Base-by-base conservation (phyloP, 257 asterid species). In the Scutellaria minor region DNA sequence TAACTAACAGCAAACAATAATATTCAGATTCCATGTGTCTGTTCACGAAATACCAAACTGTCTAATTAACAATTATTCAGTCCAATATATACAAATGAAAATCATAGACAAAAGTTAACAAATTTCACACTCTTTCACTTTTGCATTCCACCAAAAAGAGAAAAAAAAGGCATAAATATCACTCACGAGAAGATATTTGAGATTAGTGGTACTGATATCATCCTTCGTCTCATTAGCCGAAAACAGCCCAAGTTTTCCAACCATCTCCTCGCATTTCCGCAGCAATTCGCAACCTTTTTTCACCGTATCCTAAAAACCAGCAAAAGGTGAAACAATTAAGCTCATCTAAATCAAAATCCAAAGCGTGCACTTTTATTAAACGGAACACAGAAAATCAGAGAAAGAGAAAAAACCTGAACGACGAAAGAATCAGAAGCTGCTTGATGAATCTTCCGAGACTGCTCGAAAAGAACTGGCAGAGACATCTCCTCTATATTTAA, bases 201-300 rank as follows among this genome's bases (percentile, higher is more conserved):
- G 89, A 79, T 88, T 95, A 48, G 85, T 57, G 14, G 99, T 88
- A 85, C 91, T 92, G 72, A 95, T 87, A 54, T 95, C 99, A 5
- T 95, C 99, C 77, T 92, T 95, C 5, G 93, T 84, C 84, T 92
- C 99, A 63, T 95, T 95, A 2, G 83, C n/a, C 2, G 98, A 91
- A 75, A 94, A 94, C 35, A 94, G 73, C 64, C 99, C 99, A 69
- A 95, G 72, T 59, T 88, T 92, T 40, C 88, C 88, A 7, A 88
- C 75, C 97, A 92, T 95, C 6, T 90, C 96, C 80, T 95, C 97
- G 81, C 98, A 92, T 79, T 81, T 85, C 66, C 73, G 71, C 88
- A 88, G 76, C 71, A 82, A 18, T 46, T 88, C 89, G 79, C 96
- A 95, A 35, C 96, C 98, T 76, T 83, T 87, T 48, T 69, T 86